Percentiles rank a stretch among this genome's conserved stretches.
These are phyloP conservation scores for Reutealis trisperma DNA, from an alignment of 345 rosid species.

Conservation along the genomic window DNA sequence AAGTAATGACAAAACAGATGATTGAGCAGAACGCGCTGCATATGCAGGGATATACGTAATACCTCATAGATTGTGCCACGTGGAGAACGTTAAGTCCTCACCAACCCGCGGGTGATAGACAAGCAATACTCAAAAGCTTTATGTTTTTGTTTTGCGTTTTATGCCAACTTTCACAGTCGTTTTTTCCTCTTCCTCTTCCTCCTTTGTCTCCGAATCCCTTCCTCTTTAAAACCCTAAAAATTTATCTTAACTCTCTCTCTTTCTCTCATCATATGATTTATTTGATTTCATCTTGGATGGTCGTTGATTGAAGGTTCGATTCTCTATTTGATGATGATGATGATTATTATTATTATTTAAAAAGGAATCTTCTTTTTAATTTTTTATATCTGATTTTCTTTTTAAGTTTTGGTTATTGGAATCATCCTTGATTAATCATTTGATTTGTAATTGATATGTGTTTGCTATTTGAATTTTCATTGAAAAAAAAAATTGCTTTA, in stretches of 20 bases:
- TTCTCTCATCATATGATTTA: not conserved
- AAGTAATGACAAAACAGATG: too few relatives aligned
- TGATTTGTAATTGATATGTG: not conserved
- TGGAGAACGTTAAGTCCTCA: not conserved
- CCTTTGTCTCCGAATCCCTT: not conserved
- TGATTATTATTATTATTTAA: not conserved
- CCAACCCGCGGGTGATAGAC: conserved; percentile 22
- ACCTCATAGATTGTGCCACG: conserved; percentile 12
- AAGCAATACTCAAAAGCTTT: not conserved
- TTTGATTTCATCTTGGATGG: not conserved
- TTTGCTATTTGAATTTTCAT: not conserved
- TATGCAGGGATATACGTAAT: not conserved
- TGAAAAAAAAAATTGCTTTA: too few relatives aligned
- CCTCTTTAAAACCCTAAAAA: conserved; percentile 18
- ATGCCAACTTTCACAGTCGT: too few relatives aligned
- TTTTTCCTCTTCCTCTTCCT: too few relatives aligned
- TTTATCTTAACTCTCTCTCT: not conserved
- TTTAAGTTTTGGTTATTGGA: not conserved
- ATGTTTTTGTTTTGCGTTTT: not conserved
- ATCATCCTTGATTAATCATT: not conserved
- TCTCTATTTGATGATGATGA: not conserved
- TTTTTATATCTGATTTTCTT: not conserved
- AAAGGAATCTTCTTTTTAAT: not conserved
- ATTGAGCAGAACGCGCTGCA: not conserved
- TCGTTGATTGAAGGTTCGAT: not conserved